A percentile compares a stretch with the other conserved stretches of the same genome.
Conservation (phyloP, 2,329 filamentous ascomycete species). For the Phialophora chinensis region DNA sequence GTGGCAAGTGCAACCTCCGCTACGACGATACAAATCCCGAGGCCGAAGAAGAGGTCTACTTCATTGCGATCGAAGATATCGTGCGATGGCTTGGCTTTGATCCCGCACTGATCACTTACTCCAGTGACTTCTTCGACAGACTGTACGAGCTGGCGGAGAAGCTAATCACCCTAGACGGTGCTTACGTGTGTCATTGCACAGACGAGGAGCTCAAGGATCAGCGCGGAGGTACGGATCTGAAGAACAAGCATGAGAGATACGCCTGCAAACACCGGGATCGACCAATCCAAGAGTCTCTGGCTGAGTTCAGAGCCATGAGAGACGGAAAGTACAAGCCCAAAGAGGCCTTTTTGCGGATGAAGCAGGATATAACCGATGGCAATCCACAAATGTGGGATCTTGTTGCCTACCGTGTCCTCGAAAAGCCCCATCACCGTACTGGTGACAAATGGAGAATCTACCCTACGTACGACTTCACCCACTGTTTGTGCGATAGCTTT, state of each 20-base stretch:
- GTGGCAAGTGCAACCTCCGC: constrained; percentile 75
- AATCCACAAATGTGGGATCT: constrained; percentile 98
- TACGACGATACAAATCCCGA: constrained; percentile 97
- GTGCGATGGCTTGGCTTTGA: constrained; percentile 85
- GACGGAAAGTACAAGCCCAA: constrained; percentile 88
- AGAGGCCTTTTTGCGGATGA: constrained; percentile 89
- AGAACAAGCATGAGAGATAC: constrained; percentile 70
- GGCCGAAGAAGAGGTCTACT: constrained; percentile 88
- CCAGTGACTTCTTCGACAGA: constrained; percentile 86
- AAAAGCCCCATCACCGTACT: constrained; percentile 76
- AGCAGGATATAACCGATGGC: constrained; percentile 78
- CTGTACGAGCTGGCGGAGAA: constrained; percentile 89
- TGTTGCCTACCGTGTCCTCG: constrained; percentile 84
- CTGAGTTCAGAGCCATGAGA: constrained; percentile 86
- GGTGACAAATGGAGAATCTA: constrained; percentile 89
- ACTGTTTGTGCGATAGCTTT: constrained; percentile 90
- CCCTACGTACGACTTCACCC: constrained; percentile 91
- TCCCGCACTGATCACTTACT: constrained; percentile 80
- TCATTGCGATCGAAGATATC: constrained; percentile 86
- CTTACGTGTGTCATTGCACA: constrained; percentile 86
- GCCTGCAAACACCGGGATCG: constrained; percentile 81
- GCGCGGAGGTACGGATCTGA: constrained; percentile 74
- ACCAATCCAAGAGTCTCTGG: constrained; percentile 74
- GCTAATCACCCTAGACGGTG: constrained; percentile 71
- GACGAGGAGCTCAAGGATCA: constrained; percentile 80